phyloP scores from a whole-genome alignment of 2,329 filamentous ascomycete genomes.

The Colletotrichum tropicicola region DNA sequence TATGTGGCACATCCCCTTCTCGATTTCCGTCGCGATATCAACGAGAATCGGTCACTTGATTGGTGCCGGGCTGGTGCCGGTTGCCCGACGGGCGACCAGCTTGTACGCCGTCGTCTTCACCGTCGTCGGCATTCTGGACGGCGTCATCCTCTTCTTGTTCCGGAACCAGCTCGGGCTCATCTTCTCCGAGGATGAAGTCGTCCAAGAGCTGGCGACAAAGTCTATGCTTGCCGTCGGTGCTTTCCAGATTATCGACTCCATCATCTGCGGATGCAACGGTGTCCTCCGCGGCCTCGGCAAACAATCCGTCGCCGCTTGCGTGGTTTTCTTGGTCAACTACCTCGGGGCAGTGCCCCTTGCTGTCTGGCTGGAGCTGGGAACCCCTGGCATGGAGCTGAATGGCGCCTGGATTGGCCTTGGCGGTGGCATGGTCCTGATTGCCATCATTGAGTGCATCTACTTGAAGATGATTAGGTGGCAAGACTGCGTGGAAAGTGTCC shows the following conservation, averaged over 20 bases:
- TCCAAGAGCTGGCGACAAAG: slow-evolving; percentile 39
- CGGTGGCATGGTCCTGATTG: slow-evolving; percentile 42
- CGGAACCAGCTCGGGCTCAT: slow-evolving; percentile 39
- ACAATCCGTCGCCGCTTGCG: slow-evolving; percentile 47
- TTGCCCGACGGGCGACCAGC: slow-evolving; percentile 40
- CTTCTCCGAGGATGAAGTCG: slow-evolving; percentile 42
- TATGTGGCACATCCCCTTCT: slow-evolving; percentile 54
- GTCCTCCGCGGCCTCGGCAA: slow-evolving; percentile 48
- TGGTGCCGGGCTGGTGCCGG: slow-evolving; percentile 43
- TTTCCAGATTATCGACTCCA: slow-evolving; percentile 45
- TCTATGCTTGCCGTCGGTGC: slow-evolving; percentile 42
- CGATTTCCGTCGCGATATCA: slow-evolving; percentile 49
- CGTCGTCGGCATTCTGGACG: slow-evolving; percentile 44
- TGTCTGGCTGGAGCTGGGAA: slow-evolving; percentile 47
- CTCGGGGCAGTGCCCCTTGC: slow-evolving; percentile 47
- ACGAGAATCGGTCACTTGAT: slow-evolving; percentile 53
- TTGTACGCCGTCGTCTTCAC: slow-evolving; percentile 44
- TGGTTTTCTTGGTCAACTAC: slow-evolving; percentile 47
- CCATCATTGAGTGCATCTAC: slow-evolving; percentile 41
- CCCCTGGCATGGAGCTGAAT: slow-evolving; percentile 39
- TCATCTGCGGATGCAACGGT: slow-evolving; percentile 47
- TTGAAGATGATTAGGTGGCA: slow-evolving; percentile 40
- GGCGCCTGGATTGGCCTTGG: slow-evolving; percentile 47
- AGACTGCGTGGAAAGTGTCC: slow-evolving; percentile 41
- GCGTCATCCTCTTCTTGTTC: slow-evolving; percentile 40